Conservation (phyloP, 441 rosid species). For the Manihot esculenta region DNA sequence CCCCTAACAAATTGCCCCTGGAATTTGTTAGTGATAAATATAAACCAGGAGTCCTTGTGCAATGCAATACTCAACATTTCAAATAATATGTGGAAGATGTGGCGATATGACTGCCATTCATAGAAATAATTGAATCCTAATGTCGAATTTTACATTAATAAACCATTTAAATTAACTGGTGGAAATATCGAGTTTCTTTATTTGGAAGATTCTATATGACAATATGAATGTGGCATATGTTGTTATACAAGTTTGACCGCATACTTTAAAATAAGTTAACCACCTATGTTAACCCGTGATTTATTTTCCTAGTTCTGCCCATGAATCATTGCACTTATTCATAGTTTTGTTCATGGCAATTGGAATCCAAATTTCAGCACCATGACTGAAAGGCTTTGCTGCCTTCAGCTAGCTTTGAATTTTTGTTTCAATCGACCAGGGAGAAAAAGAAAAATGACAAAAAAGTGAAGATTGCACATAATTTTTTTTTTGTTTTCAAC, state of each 20-base stretch:
- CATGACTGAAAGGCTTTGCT: neutral
- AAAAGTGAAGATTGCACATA: neutral
- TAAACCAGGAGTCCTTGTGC: neutral
- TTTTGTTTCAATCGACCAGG: neutral
- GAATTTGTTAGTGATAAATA: neutral
- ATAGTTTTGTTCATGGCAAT: no score
- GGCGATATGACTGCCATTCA: neutral
- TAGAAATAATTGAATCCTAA: neutral
- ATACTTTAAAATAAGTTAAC: neutral
- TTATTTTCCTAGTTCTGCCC: neutral
- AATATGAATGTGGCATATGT: neutral
- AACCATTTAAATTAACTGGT: neutral
- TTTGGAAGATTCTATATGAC: neutral
- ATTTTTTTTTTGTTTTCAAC: no score
- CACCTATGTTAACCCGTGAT: neutral
- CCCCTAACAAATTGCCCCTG: neutral
- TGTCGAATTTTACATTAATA: neutral
- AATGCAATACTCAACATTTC: neutral
- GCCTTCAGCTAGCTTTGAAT: neutral
- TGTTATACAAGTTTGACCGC: neutral
- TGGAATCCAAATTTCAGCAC: neutral
- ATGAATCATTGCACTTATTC: neutral
- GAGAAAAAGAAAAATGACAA: neutral
- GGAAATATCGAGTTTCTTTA: neutral
- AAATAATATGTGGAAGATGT: neutral